Percentiles rank a stretch among this genome's conserved stretches.
Evolutionary conservation across 306 rosid species (phyloP).

Genomic region (Canavalia gladiata): DNA sequence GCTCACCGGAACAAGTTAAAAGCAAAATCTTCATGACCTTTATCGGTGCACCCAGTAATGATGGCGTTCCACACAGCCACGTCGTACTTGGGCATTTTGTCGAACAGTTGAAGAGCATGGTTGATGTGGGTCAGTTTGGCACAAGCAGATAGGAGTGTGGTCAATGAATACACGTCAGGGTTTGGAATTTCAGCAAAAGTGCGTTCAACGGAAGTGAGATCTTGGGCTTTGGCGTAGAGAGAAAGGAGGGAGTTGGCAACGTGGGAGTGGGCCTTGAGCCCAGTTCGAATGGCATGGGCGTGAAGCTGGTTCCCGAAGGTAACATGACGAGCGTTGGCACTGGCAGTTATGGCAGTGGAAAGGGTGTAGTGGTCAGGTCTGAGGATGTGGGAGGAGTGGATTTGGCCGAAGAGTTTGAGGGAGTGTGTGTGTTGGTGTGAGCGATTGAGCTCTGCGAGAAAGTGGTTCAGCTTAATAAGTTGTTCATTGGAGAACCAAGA

Average conservation of each 20-base stretch:
- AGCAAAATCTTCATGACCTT: conserved; percentile 54
- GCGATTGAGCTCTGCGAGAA: conserved; percentile 58
- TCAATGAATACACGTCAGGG: conserved; percentile 79
- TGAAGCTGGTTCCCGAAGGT: conserved; percentile 70
- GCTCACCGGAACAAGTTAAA: conserved; percentile 52
- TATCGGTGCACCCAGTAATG: conserved; percentile 65
- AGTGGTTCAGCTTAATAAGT: conserved; percentile 59
- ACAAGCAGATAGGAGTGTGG: conserved; percentile 70
- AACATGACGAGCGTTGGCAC: conserved; percentile 49
- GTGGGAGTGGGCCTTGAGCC: conserved; percentile 64
- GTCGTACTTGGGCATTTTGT: conserved; percentile 56
- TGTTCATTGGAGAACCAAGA: conserved; percentile 6
- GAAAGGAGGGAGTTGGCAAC: conserved; percentile 77
- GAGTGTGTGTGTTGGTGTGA: conserved; percentile 57
- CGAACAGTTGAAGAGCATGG: conserved; percentile 63
- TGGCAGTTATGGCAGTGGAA: conserved; percentile 68
- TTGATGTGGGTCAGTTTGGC: conserved; percentile 56
- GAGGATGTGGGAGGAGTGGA: conserved; percentile 57
- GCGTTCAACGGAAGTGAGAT: conserved; percentile 53
- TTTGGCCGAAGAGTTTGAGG: conserved; percentile 58
- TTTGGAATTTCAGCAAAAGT: conserved; percentile 54
- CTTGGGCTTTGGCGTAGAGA: conserved; percentile 60
- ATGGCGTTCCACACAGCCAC: conserved; percentile 82
- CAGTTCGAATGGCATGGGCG: conserved; percentile 55
- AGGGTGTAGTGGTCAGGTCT: conserved; percentile 76